Evolutionary conservation across 1,284 basidiomycete genomes (phyloP), one percentile per base, ranked within the genome.

Genomic region (Cystobasidium slooffiae): DNA sequence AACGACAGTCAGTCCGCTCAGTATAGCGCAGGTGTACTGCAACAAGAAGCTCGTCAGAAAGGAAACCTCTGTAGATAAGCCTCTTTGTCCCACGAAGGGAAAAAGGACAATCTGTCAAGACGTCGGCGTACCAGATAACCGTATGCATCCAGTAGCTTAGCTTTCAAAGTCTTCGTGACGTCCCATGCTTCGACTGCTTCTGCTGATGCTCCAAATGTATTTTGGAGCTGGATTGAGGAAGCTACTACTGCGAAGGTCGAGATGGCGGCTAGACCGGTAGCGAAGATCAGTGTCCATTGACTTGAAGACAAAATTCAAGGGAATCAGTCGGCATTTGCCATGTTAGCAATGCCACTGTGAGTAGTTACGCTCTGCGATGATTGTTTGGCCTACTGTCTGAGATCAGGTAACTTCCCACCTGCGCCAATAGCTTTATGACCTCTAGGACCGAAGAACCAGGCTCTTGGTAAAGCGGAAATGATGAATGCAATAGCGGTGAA

Each of bases 131-230:
- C 66, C 12, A 68, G 41, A 18, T 56, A 59, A 1, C n/a, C 39
- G 58, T 56, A 73, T 18, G 70, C 63, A 66, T n/a, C 58, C 7
- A 64, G 52, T n/a, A 58, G 20, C 8, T 58, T 66, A 9, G 70
- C 62, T 12, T 20, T 8, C 14, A 73, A 37, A 8, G 70, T 73
- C 10, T 52, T 16, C 16, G 51, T 65, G 7, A 37, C 56, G 24
- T 73, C 70, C 70, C 70, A 73, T 10, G 70, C 70, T 59, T 66
- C 70, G 12, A 73, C 70, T 31, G 46, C 70, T 58, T 65, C 63
- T 20, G 62, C 61, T 22, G 70, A 65, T n/a, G 49, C 62, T 31
- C 63, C 63, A 41, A 73, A 73, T 22, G 70, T 39, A 41, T 66
- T 73, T 18, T 62, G 61, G 3, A 73, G 52, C 37, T 52, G 24